These are phyloP conservation scores for Spergularia azorica DNA, from an alignment of 179 eudicot genomes.

Conservation along the genomic window DNA sequence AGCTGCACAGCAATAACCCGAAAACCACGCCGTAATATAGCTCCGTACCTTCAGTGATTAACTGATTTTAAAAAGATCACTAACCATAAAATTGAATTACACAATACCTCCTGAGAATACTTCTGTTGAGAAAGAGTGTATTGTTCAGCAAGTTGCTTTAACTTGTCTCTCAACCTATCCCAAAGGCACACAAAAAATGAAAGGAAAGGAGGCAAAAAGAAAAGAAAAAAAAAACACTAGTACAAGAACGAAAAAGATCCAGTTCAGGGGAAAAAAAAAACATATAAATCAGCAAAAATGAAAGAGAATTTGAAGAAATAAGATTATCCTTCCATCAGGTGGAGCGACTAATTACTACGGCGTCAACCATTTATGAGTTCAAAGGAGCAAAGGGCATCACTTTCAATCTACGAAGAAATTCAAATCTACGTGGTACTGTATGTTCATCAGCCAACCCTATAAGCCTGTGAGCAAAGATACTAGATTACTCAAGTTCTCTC, in stretches of 20 bases:
- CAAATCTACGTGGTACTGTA: not conserved
- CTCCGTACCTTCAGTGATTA: not conserved
- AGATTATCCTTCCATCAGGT: constrained; percentile 8
- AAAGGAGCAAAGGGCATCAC: not conserved
- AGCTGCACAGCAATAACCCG: constrained; percentile 51
- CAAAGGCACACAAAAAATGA: not conserved
- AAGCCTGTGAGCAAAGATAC: not conserved
- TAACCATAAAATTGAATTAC: not conserved
- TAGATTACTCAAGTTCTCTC: not conserved
- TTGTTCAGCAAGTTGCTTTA: constrained; percentile 91
- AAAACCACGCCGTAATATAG: constrained; percentile 17
- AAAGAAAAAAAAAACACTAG: not conserved
- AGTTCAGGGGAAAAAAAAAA: no score
- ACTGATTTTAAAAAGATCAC: not conserved
- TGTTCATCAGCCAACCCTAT: not conserved
- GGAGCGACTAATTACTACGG: not conserved
- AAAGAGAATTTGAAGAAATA: not conserved
- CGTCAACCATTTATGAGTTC: not conserved
- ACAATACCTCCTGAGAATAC: constrained; percentile 66
- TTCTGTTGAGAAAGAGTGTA: constrained; percentile 83
- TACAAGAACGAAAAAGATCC: no score
- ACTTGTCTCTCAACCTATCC: constrained; percentile 76
- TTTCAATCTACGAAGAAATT: not conserved
- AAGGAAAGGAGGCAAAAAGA: not conserved
- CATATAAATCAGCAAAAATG: not conserved